phyloP scores from a whole-genome alignment of 352 stramenopile species.

The Globisporangium recalcitrans region DNA sequence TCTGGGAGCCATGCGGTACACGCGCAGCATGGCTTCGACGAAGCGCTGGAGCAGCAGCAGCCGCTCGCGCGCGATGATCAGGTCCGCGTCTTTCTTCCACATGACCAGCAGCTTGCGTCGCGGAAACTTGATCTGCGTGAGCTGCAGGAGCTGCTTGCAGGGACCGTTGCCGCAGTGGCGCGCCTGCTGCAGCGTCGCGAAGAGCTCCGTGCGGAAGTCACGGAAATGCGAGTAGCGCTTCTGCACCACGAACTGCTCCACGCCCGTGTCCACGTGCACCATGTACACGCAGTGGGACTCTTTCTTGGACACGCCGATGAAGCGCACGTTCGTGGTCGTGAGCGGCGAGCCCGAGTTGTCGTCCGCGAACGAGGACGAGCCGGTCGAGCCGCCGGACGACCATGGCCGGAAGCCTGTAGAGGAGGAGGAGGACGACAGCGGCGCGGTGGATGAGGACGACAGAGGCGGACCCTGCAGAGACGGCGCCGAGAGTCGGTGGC shows the following conservation, averaged over 20 bases:
- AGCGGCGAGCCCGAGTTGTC: constrained; percentile 19
- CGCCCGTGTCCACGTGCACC: constrained; percentile 49
- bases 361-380: constrained; percentile 4
- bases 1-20: constrained; percentile 40
- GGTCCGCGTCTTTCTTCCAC: constrained; percentile 21
- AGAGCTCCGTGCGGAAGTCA: constrained; percentile 43
- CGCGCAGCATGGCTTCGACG: constrained; percentile 39
- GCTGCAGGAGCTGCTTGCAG: constrained; percentile 35
- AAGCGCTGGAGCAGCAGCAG: constrained; percentile 43
- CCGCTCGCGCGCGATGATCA: constrained; percentile 29
- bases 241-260: constrained; percentile 45
- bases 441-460: constrained; percentile 6
- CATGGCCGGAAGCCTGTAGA: constrained; percentile 9
- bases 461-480: neutral
- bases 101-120: constrained; percentile 28
- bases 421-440: neutral
- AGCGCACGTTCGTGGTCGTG: constrained; percentile 30
- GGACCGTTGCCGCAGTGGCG: constrained; percentile 34
- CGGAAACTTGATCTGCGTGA: constrained; percentile 53
- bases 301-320: constrained; percentile 37
- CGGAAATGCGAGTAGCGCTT: constrained; percentile 76
- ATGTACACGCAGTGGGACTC: constrained; percentile 46
- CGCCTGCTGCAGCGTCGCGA: constrained; percentile 20
- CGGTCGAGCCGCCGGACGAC: constrained; percentile 8
- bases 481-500: constrained; percentile 7